Evolutionary conservation across 495 filamentous ascomycete species (phyloP), one percentile per base, ranked within the genome.

Genomic region (Cladorrhinum samala): DNA sequence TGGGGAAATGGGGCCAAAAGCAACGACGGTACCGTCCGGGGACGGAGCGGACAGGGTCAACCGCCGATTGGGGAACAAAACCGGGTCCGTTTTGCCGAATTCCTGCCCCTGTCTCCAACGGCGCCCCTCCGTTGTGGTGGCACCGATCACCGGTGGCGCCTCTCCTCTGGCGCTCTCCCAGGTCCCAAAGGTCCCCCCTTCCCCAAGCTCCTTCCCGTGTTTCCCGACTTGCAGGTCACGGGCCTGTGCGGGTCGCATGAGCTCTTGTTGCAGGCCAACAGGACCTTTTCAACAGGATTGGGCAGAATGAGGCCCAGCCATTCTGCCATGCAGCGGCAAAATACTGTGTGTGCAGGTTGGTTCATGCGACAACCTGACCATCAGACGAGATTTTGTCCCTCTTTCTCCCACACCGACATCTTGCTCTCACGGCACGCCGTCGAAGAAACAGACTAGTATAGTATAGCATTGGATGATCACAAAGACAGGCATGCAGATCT

Each of bases 261-360:
- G 27, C 27, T 33, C 6, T 33, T 33, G 27, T 11, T 33, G 27
- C 27, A 33, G 27, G 27, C 27, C 27, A 33, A 33, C 27, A 33
- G 6, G 27, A 33, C 11, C 27, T 11, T 6, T n/a, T n/a, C n/a
- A n/a, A n/a, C n/a, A 9, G 17, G 46, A 19, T 38, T 21, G 0
- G 27, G 27, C 38, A 46, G 9, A 27, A 30, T 39, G 27, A 33
- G 11, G 27, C 27, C 33, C 25, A 53, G 56, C 30, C 36, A 45
- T 46, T 33, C 46, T 33, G 6, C 50, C 59, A 39, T 61, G 61
- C 57, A 67, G 61, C 61, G 59, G 64, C 55, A 67, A 62, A 60
- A 64, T 55, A 36, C 17, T 17, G 20, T 33, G 27, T 11, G 27
- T 33, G 27, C 27, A 33, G 27, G 37, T 45, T 52, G 27, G 53